These are phyloP conservation scores for Chlamydomonas applanata DNA, from an alignment of 139 green algal species.

Conservation along the genomic window DNA sequence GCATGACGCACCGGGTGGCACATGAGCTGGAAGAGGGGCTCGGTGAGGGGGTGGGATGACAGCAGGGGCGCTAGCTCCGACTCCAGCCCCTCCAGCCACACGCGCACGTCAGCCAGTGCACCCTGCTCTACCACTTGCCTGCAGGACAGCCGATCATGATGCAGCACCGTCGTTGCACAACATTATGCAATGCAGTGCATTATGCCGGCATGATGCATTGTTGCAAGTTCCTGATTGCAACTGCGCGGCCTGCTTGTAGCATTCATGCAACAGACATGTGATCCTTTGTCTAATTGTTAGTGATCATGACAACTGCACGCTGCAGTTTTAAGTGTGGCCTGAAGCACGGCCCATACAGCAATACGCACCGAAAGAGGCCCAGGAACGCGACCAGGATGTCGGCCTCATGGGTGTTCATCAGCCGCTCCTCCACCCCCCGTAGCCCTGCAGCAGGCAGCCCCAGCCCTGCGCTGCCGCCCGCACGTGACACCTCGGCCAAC, in stretches of 20 bases:
- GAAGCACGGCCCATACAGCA: background rate
- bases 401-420: slow-evolving; percentile 48
- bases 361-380: slow-evolving; percentile 16
- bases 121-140: slow-evolving; percentile 28
- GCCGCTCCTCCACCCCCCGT: slow-evolving; percentile 21
- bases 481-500: slow-evolving; percentile 14
- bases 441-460: background rate
- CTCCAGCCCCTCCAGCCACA: slow-evolving; percentile 29
- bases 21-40: slow-evolving; percentile 81
- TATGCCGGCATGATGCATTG: too few relatives aligned
- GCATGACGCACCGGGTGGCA: slow-evolving; percentile 62
- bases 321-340: too few relatives aligned
- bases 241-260: too few relatives aligned
- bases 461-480: background rate
- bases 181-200: background rate
- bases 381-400: slow-evolving; percentile 53
- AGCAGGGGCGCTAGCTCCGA: slow-evolving; percentile 36
- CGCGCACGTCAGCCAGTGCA: slow-evolving; percentile 14
- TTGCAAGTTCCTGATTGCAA: too few relatives aligned
- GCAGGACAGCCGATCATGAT: background rate
- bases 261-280: too few relatives aligned
- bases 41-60: slow-evolving; percentile 54
- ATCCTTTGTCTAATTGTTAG: too few relatives aligned
- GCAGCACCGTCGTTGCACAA: background rate
- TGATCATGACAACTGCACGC: too few relatives aligned